phyloP scores from a whole-genome alignment of 2,329 filamentous ascomycete species.

The Pseudocercospora macadamiae region DNA sequence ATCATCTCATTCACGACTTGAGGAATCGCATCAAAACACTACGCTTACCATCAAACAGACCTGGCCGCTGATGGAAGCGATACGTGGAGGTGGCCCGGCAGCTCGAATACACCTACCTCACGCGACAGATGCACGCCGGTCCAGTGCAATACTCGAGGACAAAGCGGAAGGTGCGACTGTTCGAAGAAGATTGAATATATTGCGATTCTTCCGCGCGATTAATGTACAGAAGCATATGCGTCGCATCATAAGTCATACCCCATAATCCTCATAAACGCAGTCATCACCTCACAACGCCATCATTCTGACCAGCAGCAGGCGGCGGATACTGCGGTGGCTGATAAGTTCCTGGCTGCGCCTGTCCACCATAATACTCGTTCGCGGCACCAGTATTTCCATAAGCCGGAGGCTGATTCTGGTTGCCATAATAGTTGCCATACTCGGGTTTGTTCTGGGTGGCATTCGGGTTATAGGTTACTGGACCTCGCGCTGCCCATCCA shows the following conservation, averaged over 20 bases:
- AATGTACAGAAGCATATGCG: not conserved
- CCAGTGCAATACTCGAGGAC: not conserved
- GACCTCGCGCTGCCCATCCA: conserved; percentile 20
- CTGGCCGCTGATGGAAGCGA: too few species aligned
- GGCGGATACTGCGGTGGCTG: conserved; percentile 20
- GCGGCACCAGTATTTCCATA: conserved; percentile 5
- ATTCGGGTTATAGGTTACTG: conserved; percentile 13
- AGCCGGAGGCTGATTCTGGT: not conserved
- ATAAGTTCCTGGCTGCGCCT: conserved; percentile 15
- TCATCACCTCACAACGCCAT: conserved; percentile 10
- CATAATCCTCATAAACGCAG: not conserved
- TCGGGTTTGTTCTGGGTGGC: conserved; percentile 2
- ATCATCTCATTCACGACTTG: too few species aligned
- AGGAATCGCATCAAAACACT: too few species aligned
- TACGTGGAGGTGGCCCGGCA: too few species aligned
- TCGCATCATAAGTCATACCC: not conserved
- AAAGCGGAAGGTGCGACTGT: not conserved
- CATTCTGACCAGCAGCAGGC: conserved; percentile 8
- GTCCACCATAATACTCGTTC: not conserved
- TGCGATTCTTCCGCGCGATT: not conserved
- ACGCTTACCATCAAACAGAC: too few species aligned
- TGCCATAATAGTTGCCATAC: conserved; percentile 1
- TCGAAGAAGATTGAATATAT: not conserved
- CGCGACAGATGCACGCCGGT: too few species aligned
- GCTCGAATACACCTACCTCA: too few species aligned